Conservation (phyloP, 805 yeast species). For the Vanderwaltozyma tropicalis region DNA sequence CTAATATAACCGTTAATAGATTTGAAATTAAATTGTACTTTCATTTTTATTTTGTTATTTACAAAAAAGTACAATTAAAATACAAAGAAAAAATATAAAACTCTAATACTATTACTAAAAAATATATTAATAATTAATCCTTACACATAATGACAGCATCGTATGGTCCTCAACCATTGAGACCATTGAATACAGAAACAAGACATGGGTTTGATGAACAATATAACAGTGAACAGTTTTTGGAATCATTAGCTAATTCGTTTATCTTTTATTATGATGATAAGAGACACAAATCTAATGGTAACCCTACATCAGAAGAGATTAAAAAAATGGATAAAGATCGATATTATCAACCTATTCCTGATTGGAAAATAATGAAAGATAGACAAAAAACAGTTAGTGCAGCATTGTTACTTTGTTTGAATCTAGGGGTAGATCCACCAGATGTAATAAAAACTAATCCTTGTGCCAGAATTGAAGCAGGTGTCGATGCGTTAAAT, state of each 20-base stretch:
- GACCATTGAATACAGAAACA: conserved; percentile 44
- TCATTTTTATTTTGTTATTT: too few species aligned
- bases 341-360: conserved; percentile 52
- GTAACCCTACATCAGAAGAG: conserved; percentile 58
- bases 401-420: conserved; percentile 84
- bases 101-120: too few species aligned
- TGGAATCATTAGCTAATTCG: conserved; percentile 47
- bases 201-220: conserved; percentile 65
- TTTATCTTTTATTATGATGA: conserved; percentile 82
- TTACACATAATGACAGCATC: conserved; percentile 14
- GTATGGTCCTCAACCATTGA: conserved; percentile 32
- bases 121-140: too few species aligned
- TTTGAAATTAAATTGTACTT: too few species aligned
- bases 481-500: conserved; percentile 84
- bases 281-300: conserved; percentile 84
- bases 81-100: too few species aligned
- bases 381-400: conserved; percentile 88
- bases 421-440: conserved; percentile 92
- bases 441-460: conserved; percentile 90
- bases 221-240: conserved; percentile 37
- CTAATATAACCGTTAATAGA: too few species aligned
- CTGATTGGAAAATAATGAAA: conserved; percentile 85
- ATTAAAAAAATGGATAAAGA: conserved; percentile 37
- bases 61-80: too few species aligned
- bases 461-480: conserved; percentile 84